Base-by-base conservation (phyloP, 495 filamentous ascomycete species). In the Aspergillus coremiiformis region DNA sequence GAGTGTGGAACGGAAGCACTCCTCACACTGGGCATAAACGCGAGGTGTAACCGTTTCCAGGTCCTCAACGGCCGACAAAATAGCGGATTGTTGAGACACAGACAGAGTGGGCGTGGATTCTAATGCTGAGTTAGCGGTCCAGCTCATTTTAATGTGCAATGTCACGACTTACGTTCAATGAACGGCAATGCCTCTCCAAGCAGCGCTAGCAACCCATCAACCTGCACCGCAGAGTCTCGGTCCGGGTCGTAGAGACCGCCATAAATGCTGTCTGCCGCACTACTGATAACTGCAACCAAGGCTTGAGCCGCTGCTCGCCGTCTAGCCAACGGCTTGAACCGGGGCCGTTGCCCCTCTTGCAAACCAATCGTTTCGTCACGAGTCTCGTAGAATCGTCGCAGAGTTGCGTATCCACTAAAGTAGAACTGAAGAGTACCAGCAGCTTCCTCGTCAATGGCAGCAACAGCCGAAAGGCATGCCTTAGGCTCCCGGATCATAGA, bases 341-440 rank as follows among this genome's bases (percentile, higher is more conserved):
- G 66, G 2, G 70, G 67, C n/a, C 56, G 66, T 52, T 74, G 58
- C n/a, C 73, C 72, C 9, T 69, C 60, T 43, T 64, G 24, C 5
- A 70, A 54, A 19, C 58, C 55, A 1, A 79, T 51, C 10, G 78
- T 76, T 53, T 84, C 77, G 55, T 96, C 90, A 42, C 91, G 82
- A 33, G 89, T 78, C 56, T 90, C 84, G 65, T 94, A 96, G 69
- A 90, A 95, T 55, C 84, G 84, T 14, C 90, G 82, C 5, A 96
- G 73, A 0, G 86, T 90, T 29, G 89, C 91, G 59, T 95, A 96
- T 29, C 91, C 91, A 62, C 85, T 90, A n/a, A 95, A 79, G 62
- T 89, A 83, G 53, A 81, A 84, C 44, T 87, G 86, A 1, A 96
- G 74, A 9, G 93, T 80, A 49, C 82, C 76, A 20, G 90, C 90